These are phyloP conservation scores for Exophiala oligosperma DNA, from an alignment of 2,329 filamentous ascomycete species.

Conservation along the genomic window DNA sequence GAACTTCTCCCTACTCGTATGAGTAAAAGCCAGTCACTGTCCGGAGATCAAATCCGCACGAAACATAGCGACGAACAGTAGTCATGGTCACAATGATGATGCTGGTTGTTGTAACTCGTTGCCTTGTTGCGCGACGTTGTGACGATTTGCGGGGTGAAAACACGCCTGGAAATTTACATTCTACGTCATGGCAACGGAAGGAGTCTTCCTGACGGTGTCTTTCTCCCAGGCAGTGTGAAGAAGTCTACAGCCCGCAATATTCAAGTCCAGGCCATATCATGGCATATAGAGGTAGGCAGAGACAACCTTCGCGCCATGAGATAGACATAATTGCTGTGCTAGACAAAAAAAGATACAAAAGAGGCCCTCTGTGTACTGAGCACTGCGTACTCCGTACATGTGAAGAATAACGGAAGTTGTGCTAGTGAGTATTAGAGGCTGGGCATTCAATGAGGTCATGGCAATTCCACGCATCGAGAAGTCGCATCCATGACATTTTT, in stretches of 20 bases:
- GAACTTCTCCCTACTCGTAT: too few relatives aligned
- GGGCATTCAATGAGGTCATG: constrained; percentile 15
- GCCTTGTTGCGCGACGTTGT: not conserved
- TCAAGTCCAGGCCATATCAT: too few relatives aligned
- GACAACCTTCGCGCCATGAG: too few relatives aligned
- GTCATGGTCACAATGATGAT: not conserved
- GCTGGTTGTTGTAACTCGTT: not conserved
- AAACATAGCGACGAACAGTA: not conserved
- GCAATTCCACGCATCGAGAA: not conserved
- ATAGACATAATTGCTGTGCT: too few relatives aligned
- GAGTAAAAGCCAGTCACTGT: not conserved
- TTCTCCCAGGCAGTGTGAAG: not conserved
- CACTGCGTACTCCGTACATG: not conserved
- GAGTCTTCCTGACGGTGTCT: not conserved
- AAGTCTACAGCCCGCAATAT: too few relatives aligned
- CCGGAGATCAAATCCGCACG: not conserved
- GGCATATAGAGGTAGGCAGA: too few relatives aligned
- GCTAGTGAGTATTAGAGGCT: constrained; percentile 1
- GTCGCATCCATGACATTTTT: not conserved
- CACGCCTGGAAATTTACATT: not conserved
- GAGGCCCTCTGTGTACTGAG: too few relatives aligned
- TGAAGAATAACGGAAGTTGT: not conserved
- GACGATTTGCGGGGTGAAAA: constrained; percentile 19
- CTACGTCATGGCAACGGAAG: not conserved
- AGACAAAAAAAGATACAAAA: too few relatives aligned